Evolutionary conservation across 352 stramenopile genomes (phyloP), one percentile per base, ranked within the genome.

Genomic region (Blastocystis sp.): DNA sequence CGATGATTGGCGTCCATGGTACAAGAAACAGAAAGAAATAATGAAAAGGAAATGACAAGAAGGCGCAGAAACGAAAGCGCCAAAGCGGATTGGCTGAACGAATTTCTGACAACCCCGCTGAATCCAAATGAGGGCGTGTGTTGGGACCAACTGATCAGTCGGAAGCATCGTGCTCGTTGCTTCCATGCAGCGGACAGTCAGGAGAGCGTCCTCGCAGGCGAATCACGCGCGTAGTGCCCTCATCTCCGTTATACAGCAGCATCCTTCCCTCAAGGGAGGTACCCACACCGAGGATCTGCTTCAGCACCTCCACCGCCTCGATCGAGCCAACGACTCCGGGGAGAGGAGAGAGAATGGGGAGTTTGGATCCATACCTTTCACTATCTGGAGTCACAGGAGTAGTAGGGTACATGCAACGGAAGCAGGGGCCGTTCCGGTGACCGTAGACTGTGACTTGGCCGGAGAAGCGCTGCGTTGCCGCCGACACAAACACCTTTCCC

Each of bases 1-100:
- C 34, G 21, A 74, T 89, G 89, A 69, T 76, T 89, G 74, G 23
- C 61, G 19, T 52, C 69, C 66, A 62, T 88, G 38, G 40, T 69
- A 53, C 19, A 61, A 28, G 23, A 79, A 79, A 70, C n/a, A 70
- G 48, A 19, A 23, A 79, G 17, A 79, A 23, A 79, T 70, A 76
- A 76, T 17, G 11, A 79, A 79, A 79, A 79, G 34, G 43, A 59
- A 28, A 79, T 70, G 9, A 76, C 10, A 62, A 76, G 11, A 10
- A 14, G 23, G 43, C 19, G 23, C 21, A 7, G 40, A 76, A 62
- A 76, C 5, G 40, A 76, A 11, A 76, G 40, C 23, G n/a, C 9
- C 43, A 76, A 10, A 71, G 19, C 10, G 17, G 9, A 19, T 10
- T 48, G 10, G 17, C 21, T 71, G 64, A 21, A 9, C 19, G 11